Percentiles rank a stretch among this genome's conserved stretches.
These are phyloP conservation scores for Vaccinium vitisidaea DNA, from an alignment of 148 eudicot genomes.

Conservation along the genomic window DNA sequence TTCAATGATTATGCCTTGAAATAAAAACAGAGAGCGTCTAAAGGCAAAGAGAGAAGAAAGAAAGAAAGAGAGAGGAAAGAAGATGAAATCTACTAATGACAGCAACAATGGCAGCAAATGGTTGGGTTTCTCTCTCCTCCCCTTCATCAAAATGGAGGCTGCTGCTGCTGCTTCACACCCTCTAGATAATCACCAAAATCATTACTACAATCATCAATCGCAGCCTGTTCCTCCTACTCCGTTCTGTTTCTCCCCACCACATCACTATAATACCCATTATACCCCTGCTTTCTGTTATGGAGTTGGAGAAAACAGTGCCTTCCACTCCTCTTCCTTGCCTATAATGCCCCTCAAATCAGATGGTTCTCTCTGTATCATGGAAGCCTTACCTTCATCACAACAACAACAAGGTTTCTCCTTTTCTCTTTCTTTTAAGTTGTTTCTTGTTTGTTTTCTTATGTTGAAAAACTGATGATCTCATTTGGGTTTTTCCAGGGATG, in stretches of 20 bases:
- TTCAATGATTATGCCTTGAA: conserved; percentile 35
- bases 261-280: conserved; percentile 20
- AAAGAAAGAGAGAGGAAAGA: conserved; percentile 7
- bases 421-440: not conserved
- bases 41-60: not conserved
- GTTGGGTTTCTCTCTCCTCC: conserved; percentile 47
- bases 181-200: not conserved
- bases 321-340: conserved; percentile 38
- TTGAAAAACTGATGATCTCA: not conserved
- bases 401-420: conserved; percentile 51
- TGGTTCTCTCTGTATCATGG: conserved; percentile 76
- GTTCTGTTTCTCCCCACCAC: conserved; percentile 30
- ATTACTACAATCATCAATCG: conserved; percentile 11
- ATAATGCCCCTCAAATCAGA: conserved; percentile 89
- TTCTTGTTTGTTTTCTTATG: not conserved
- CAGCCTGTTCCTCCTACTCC: conserved; percentile 15
- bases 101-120: conserved; percentile 32
- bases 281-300: conserved; percentile 41
- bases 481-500: conserved; percentile 38
- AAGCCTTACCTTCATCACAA: conserved; percentile 37
- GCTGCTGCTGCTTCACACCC: conserved; percentile 13
- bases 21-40: not conserved
- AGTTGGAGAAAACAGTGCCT: conserved; percentile 39
- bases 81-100: conserved; percentile 53
- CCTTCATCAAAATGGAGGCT: conserved; percentile 41